Evolutionary conservation across 2,329 filamentous ascomycete genomes (phyloP), one percentile per base, ranked within the genome.

Genomic region (Diaporthe helianthi): DNA sequence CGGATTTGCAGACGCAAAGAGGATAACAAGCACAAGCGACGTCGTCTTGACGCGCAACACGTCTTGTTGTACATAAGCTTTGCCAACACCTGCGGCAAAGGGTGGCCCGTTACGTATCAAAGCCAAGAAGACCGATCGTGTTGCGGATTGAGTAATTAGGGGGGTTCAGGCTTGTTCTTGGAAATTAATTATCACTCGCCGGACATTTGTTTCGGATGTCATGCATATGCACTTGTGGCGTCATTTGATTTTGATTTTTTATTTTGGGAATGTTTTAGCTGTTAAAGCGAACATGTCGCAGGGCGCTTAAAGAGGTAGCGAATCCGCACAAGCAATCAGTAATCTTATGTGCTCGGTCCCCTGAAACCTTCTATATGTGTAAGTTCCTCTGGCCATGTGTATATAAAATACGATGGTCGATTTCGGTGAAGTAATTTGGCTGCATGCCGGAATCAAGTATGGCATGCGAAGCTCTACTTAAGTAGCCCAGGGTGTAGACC

Each of bases 31-130:
- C 58, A 33, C 22, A 36, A 26, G 44, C n/a, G 58, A 49, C 44
- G n/a, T 49, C 29, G 17, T 46, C 44, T 63, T 63, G 58, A 49
- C 29, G 44, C 58, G 13, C 47, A 49, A 33, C 29, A 36, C 33
- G 58, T 47, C 58, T 47, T 26, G 36, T 26, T 47, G 58, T 36
- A n/a, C n/a, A n/a, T n/a, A 63, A 63, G 41, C 58, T 63, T 63
- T 63, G 33, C 44, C 29, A 41, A 41, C 36, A 36, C 58, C 29
- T 6, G 22, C 58, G 36, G 58, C 58, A 17, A 29, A 49, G n/a
- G n/a, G n/a, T n/a, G n/a, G n/a, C n/a, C n/a, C n/a, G n/a, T n/a
- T n/a, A n/a, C n/a, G 41, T 47, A 12, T 10, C 41, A 47, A 12
- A 33, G 51, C 29, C 26, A 53, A 53, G 51, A 6, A 1, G 31